Conservation (phyloP, 176 grass and related monocot genomes). For the Rhynchospora breviuscula region DNA sequence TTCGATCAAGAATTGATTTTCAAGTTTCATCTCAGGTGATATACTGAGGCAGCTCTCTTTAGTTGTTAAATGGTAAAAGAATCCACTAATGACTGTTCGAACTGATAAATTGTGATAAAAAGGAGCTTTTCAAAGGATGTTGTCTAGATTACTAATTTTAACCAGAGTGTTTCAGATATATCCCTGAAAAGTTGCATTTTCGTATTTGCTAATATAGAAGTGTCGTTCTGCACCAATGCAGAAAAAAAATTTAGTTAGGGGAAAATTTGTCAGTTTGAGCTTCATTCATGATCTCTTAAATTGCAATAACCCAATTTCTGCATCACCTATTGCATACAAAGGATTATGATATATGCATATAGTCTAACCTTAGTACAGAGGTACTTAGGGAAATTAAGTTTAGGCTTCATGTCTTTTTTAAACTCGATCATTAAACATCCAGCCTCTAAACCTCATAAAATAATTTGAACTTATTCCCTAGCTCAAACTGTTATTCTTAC, state of each 20-base stretch:
- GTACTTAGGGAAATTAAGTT: too few species aligned
- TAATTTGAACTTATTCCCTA: background rate
- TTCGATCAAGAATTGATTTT: conserved; percentile 9
- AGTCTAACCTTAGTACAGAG: too few species aligned
- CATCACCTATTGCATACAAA: too few species aligned
- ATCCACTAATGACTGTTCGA: conserved; percentile 18
- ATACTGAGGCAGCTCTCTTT: conserved; percentile 72
- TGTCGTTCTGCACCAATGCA: background rate
- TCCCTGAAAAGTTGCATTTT: background rate
- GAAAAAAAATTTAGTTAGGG: too few species aligned
- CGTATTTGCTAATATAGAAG: background rate
- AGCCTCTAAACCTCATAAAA: background rate
- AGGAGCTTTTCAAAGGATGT: background rate
- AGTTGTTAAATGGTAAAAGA: conserved; percentile 70
- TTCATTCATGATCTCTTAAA: background rate
- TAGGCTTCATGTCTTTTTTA: too few species aligned
- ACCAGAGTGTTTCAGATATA: background rate
- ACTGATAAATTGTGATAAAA: conserved; percentile 7
- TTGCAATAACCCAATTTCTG: too few species aligned
- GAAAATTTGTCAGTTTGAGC: background rate
- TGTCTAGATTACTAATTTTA: background rate
- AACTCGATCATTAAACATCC: background rate
- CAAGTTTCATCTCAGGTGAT: conserved; percentile 34
- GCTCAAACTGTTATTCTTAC: background rate
- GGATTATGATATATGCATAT: too few species aligned